Evolutionary conservation across 2,329 filamentous ascomycete genomes (phyloP).

Genomic region (Microdochium bolleyi): DNA sequence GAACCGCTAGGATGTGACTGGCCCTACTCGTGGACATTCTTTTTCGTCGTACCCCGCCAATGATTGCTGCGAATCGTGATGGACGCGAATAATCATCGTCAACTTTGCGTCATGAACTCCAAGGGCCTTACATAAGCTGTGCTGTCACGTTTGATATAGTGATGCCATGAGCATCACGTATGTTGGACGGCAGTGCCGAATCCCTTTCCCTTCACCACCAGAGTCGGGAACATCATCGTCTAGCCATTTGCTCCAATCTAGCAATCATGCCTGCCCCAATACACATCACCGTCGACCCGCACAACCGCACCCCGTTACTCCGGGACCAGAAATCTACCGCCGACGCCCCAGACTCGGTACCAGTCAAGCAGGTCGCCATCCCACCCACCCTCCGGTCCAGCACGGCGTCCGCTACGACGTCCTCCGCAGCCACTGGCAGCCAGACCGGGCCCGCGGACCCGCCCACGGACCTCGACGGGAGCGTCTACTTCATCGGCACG

Average conservation of each 20-base stretch:
- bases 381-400: not conserved
- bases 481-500: slow-evolving; percentile 46
- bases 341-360: not conserved
- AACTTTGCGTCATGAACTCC: not conserved
- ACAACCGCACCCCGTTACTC: not conserved
- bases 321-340: not conserved
- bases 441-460: not conserved
- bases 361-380: not conserved
- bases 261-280: not conserved
- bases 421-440: not conserved
- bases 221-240: too few species aligned
- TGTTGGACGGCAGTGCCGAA: too few species aligned
- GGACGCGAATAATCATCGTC: not conserved
- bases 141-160: too few species aligned
- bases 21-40: not conserved
- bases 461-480: slow-evolving; percentile 20
- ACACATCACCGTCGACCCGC: not conserved
- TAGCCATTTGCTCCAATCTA: too few species aligned
- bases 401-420: not conserved
- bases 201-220: too few species aligned
- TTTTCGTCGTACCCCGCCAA: not conserved
- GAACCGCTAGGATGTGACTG: not conserved
- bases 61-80: not conserved
- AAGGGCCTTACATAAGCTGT: not conserved
- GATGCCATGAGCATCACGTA: too few species aligned